A percentile compares a stretch with the other conserved stretches of the same genome.
Evolutionary conservation across 495 filamentous ascomycete species (phyloP).

Genomic region (Talaromyces proteolyticus): DNA sequence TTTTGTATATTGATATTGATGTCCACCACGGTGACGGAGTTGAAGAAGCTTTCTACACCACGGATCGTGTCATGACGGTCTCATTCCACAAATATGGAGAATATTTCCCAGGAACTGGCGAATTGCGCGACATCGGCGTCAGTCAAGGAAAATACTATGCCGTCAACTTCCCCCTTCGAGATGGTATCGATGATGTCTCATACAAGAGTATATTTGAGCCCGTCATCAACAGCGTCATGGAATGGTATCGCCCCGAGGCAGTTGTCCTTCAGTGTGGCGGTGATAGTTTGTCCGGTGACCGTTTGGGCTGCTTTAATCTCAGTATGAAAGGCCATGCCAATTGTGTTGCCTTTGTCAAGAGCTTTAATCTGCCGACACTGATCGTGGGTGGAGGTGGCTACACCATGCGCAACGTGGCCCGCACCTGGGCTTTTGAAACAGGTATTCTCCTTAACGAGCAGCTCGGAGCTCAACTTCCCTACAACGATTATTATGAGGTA

Average conservation of each 20-base stretch:
- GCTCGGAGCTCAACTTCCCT: constrained; percentile 79
- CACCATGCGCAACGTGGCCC: constrained; percentile 97
- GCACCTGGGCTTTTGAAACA: constrained; percentile 97
- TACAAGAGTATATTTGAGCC: constrained; percentile 97
- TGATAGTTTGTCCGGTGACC: constrained; percentile 90
- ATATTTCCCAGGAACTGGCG: constrained; percentile 96
- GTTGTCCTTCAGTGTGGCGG: constrained; percentile 97
- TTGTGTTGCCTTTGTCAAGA: constrained; percentile 92
- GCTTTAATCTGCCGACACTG: constrained; percentile 83
- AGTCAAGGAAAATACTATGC: constrained; percentile 90
- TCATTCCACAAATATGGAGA: constrained; percentile 99
- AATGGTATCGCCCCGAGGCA: constrained; percentile 89
- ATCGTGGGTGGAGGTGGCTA: constrained; percentile 95
- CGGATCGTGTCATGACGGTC: constrained; percentile 96
- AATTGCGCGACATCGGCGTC: constrained; percentile 92
- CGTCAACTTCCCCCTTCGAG: constrained; percentile 93
- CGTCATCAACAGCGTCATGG: constrained; percentile 88
- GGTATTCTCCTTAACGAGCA: constrained; percentile 79
- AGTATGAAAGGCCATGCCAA: constrained; percentile 98
- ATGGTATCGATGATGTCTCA: constrained; percentile 87
- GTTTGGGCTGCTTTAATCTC: constrained; percentile 95
- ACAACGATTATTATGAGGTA: constrained; percentile 98
- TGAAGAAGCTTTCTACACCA: constrained; percentile 96
- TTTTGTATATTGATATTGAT: constrained; percentile 97
- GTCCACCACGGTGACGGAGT: constrained; percentile 98